These are phyloP conservation scores for Globisporangium cederbergense DNA, from an alignment of 352 stramenopile species.

Conservation along the genomic window DNA sequence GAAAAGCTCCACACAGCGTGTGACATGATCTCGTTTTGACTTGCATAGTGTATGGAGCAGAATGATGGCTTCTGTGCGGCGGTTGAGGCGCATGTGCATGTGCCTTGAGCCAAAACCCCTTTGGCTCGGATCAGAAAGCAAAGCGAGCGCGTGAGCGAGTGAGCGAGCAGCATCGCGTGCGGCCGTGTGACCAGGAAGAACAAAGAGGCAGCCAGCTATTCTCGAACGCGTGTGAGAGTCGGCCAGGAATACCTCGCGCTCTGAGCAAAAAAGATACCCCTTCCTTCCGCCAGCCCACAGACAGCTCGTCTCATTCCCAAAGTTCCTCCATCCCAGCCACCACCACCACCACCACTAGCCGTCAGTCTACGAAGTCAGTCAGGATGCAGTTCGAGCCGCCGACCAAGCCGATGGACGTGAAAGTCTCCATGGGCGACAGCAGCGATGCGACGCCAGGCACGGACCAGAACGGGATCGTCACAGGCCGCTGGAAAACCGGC, in stretches of 20 bases:
- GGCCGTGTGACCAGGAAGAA: not conserved
- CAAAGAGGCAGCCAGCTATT: no score
- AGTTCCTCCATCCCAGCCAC: conserved; percentile 14
- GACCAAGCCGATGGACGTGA: conserved; percentile 47
- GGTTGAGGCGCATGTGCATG: not conserved
- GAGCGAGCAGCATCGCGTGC: no score
- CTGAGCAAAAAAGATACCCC: no score
- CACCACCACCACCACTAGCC: conserved; percentile 16
- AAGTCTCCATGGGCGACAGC: conserved; percentile 32
- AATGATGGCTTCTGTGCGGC: not conserved
- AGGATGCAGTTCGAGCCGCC: conserved; percentile 59
- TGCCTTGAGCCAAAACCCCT: no score
- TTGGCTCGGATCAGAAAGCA: no score
- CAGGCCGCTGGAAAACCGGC: conserved; percentile 72
- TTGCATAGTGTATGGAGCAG: not conserved
- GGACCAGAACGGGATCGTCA: conserved; percentile 69
- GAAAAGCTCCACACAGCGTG: not conserved
- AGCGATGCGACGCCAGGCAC: conserved; percentile 29
- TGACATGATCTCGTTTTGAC: not conserved
- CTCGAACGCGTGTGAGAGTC: no score
- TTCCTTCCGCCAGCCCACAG: not conserved
- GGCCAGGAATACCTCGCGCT: no score
- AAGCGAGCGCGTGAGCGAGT: no score
- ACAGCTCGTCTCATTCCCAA: conserved; percentile 24
- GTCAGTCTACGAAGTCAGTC: not conserved